These are phyloP conservation scores for Rhododendron ferrugineum DNA, from an alignment of 148 eudicot species.

Conservation along the genomic window DNA sequence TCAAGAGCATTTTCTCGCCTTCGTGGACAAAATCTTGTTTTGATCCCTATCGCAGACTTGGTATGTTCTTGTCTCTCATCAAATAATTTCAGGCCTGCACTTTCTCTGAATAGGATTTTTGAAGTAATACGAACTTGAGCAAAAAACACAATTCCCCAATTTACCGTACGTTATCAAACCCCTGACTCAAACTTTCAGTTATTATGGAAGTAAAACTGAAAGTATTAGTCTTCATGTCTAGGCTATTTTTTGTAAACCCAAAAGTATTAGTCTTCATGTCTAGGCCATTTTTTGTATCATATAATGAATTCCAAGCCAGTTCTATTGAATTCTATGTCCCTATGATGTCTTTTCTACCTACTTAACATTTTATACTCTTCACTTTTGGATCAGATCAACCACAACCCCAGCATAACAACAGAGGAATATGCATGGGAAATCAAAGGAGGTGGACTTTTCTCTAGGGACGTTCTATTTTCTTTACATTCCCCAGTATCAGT, in stretches of 20 bases:
- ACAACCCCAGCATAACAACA: slow-evolving; percentile 60
- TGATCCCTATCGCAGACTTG: slow-evolving; percentile 89
- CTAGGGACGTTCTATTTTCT: slow-evolving; percentile 77
- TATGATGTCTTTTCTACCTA: neutral
- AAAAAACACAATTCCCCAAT: neutral
- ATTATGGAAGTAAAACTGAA: neutral
- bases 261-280: neutral
- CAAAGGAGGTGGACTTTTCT: slow-evolving; percentile 89
- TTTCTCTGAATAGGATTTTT: neutral
- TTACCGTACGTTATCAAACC: neutral
- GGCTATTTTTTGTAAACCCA: neutral
- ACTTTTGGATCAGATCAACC: slow-evolving; percentile 64
- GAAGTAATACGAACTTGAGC: neutral
- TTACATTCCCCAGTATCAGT: slow-evolving; percentile 61
- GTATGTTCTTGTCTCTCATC: slow-evolving; percentile 33
- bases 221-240: neutral
- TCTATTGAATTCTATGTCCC: neutral
- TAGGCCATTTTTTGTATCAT: neutral
- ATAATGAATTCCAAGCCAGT: neutral
- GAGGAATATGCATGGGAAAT: slow-evolving; percentile 84
- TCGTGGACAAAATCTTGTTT: slow-evolving; percentile 77
- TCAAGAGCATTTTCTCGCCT: slow-evolving; percentile 93
- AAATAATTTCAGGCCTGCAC: neutral
- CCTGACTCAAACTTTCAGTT: neutral
- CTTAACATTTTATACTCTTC: slow-evolving; percentile 1